phyloP scores from a whole-genome alignment of 2,329 filamentous ascomycete genomes.

The Neobulgaria alba region DNA sequence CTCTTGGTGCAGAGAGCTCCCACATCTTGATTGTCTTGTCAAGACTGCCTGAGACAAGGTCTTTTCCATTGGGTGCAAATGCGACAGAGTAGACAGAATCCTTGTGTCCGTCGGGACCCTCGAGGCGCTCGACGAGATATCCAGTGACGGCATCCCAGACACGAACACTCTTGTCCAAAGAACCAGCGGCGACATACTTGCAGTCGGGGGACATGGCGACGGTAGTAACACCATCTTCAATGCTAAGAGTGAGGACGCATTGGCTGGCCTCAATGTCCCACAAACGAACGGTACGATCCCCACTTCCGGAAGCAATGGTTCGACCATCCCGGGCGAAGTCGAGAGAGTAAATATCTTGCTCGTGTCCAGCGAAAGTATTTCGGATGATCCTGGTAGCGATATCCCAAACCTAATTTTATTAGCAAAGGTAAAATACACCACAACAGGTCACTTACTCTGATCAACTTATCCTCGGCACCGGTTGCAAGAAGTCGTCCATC shows the following conservation, averaged over 20 bases:
- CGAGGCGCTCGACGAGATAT: conserved; percentile 80
- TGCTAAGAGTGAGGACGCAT: conserved; percentile 77
- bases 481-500: conserved; percentile 91
- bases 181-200: conserved; percentile 88
- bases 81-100: conserved; percentile 96
- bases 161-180: conserved; percentile 92
- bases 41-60: conserved; percentile 87
- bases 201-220: conserved; percentile 96
- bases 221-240: conserved; percentile 95
- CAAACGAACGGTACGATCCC: conserved; percentile 86
- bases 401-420: conserved; percentile 74
- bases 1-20: conserved; percentile 71
- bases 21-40: conserved; percentile 99
- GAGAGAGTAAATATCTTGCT: conserved; percentile 96
- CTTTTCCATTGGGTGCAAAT: conserved; percentile 86
- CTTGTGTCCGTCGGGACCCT: conserved; percentile 90
- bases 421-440: conserved; percentile 7
- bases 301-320: conserved; percentile 90
- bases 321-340: conserved; percentile 92
- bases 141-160: conserved; percentile 91
- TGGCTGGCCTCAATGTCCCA: conserved; percentile 88
- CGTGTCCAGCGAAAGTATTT: conserved; percentile 90
- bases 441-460: conserved; percentile 57
- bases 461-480: conserved; percentile 94
- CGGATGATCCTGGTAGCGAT: conserved; percentile 76